Base-by-base conservation (phyloP, 2,329 filamentous ascomycete genomes). In the Aureobasidium sp. region DNA sequence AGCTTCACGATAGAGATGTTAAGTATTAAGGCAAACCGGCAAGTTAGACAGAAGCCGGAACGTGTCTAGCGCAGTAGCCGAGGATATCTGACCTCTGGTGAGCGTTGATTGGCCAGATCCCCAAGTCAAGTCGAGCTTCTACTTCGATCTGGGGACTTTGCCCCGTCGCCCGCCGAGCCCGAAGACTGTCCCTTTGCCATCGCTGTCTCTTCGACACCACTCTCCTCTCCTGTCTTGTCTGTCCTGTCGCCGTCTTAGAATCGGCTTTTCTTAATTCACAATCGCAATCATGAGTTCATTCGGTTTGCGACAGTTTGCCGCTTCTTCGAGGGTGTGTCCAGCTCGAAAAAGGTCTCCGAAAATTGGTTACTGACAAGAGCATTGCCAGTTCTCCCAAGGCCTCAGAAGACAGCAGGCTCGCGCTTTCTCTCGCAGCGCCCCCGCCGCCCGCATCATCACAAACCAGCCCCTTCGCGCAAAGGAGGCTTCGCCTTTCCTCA, bases 381-480 rank as follows among this genome's bases (percentile, higher is more conserved):
- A 54, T 58, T 42, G 42, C 6, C 39, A 65, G 64, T 61, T 65
- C 53, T 58, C 64, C 14, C 64, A 61, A 59, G 62, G 59, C 37
- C 53, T 65, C 25, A 61, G 82, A 79, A 67, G 70, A 71, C 63
- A 84, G 77, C 68, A 73, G 73, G 65, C 72, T 68, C 85, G 92
- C 77, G 81, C 86, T 64, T 97, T 99, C 79, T 96, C 93, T 65
- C 91, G 90, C 66, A 93, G 93, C 66, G 85, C 87, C 72, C 85
- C 90, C 68, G 88, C 85, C 70, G 90, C 91, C 72, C 87, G 88
- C 75, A 90, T 97, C 74, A 89, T 96, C 75, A 86, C 89, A 70
- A 93, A 88, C 77, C 85, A 86, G 69, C 90, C 90, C 68, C 82
- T 97, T 67, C 87, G 91, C 76, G 94, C 93, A 62, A 96, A 95